phyloP scores from a whole-genome alignment of 2,329 filamentous ascomycete species.

The Paraphoma sp. region DNA sequence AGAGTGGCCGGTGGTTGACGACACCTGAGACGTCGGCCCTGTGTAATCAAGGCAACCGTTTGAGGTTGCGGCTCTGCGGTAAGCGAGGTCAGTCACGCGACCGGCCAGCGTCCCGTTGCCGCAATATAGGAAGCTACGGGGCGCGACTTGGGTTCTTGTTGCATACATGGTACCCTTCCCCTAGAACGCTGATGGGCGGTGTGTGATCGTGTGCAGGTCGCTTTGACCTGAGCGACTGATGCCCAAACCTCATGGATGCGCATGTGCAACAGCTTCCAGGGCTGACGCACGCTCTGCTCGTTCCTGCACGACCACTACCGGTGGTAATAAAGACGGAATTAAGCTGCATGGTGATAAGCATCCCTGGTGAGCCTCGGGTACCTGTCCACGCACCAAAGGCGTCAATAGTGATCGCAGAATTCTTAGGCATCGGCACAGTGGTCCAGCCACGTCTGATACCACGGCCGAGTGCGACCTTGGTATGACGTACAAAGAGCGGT shows the following conservation, averaged over 20 bases:
- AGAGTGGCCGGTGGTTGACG: too few species aligned
- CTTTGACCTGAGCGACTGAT: too few species aligned
- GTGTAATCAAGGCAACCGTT: too few species aligned
- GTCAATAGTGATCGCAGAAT: background rate
- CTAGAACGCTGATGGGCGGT: too few species aligned
- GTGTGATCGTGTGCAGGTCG: too few species aligned
- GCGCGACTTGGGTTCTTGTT: background rate
- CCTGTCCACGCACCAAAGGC: too few species aligned
- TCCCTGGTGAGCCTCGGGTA: background rate
- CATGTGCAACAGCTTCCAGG: background rate
- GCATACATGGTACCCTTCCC: background rate
- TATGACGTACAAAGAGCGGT: slow-evolving; percentile 2
- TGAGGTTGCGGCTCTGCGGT: background rate
- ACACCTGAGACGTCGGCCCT: too few species aligned
- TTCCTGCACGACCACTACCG: background rate
- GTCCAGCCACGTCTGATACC: background rate
- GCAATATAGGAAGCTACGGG: too few species aligned
- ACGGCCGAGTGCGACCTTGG: slow-evolving; percentile 1
- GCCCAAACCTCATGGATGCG: too few species aligned
- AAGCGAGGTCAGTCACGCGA: background rate
- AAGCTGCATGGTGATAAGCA: background rate
- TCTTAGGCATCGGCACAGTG: background rate
- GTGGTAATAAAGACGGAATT: background rate
- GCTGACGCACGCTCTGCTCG: background rate
- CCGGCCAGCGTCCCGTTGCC: background rate